Conservation (phyloP, 257 asterid genomes). For the Salvia splendens region DNA sequence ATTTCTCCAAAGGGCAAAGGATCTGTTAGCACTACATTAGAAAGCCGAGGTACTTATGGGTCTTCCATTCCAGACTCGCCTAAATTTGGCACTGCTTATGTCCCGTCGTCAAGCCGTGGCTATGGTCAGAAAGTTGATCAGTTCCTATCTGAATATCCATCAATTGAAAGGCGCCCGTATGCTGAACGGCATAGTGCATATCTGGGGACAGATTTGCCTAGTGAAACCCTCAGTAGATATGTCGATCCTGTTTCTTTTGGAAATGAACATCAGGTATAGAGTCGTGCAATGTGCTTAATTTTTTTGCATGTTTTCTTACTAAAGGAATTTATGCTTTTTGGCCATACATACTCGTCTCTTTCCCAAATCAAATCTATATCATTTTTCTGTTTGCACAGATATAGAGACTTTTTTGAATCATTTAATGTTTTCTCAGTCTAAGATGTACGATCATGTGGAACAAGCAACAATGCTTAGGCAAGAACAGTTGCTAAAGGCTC, state of each 20-base stretch:
- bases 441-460: slow-evolving; percentile 73
- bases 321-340: not conserved
- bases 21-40: slow-evolving; percentile 61
- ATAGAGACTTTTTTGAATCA: slow-evolving; percentile 2
- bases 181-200: slow-evolving; percentile 68
- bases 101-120: slow-evolving; percentile 64
- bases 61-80: slow-evolving; percentile 72
- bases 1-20: slow-evolving; percentile 70
- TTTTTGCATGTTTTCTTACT: slow-evolving; percentile 14
- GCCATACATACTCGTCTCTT: not conserved
- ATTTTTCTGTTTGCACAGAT: slow-evolving; percentile 12
- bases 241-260: slow-evolving; percentile 61
- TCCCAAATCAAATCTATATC: not conserved
- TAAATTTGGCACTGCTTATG: slow-evolving; percentile 66
- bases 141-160: slow-evolving; percentile 69
- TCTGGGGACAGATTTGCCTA: slow-evolving; percentile 67
- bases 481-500: slow-evolving; percentile 76
- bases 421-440: slow-evolving; percentile 51
- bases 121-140: slow-evolving; percentile 76
- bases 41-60: slow-evolving; percentile 69
- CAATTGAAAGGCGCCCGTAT: slow-evolving; percentile 70
- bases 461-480: slow-evolving; percentile 64
- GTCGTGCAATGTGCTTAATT: slow-evolving; percentile 19
- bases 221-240: slow-evolving; percentile 71
- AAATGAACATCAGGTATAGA: slow-evolving; percentile 76